Conservation (phyloP, 2,329 filamentous ascomycete genomes). For the Hypoxylon sp. region DNA sequence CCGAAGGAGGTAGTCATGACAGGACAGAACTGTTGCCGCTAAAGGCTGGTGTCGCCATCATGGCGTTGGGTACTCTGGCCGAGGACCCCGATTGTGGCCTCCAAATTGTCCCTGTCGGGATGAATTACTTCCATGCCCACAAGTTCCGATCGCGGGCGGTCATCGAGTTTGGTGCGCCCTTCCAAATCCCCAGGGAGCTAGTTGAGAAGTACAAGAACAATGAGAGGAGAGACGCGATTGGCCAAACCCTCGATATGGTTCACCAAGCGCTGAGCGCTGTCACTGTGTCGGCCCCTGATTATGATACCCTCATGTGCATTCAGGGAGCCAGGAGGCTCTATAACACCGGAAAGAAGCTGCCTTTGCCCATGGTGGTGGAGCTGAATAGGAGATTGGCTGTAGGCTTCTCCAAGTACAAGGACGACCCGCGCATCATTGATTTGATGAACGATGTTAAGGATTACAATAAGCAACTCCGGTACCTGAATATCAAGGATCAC, state of each 20-base stretch:
- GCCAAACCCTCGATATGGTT: slow-evolving; percentile 85
- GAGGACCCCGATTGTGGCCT: slow-evolving; percentile 88
- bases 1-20: slow-evolving; percentile 96
- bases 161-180: slow-evolving; percentile 91
- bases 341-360: slow-evolving; percentile 93
- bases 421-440: slow-evolving; percentile 84
- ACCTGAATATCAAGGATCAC: slow-evolving; percentile 91
- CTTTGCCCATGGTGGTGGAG: slow-evolving; percentile 92
- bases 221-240: slow-evolving; percentile 88
- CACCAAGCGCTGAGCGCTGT: slow-evolving; percentile 89
- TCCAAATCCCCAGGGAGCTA: slow-evolving; percentile 85
- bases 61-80: slow-evolving; percentile 92
- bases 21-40: slow-evolving; percentile 90
- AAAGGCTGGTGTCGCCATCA: slow-evolving; percentile 97
- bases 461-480: slow-evolving; percentile 89
- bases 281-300: slow-evolving; percentile 92
- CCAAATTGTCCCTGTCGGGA: slow-evolving; percentile 95
- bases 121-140: slow-evolving; percentile 99
- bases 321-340: slow-evolving; percentile 94
- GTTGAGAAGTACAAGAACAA: slow-evolving; percentile 88
- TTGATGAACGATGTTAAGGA: slow-evolving; percentile 82
- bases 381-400: slow-evolving; percentile 91
- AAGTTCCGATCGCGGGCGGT: slow-evolving; percentile 98
- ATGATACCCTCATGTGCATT: slow-evolving; percentile 96
- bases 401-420: slow-evolving; percentile 93